phyloP scores from a whole-genome alignment of 129 eudicot genomes.

The Chrysanthemum makinoi region DNA sequence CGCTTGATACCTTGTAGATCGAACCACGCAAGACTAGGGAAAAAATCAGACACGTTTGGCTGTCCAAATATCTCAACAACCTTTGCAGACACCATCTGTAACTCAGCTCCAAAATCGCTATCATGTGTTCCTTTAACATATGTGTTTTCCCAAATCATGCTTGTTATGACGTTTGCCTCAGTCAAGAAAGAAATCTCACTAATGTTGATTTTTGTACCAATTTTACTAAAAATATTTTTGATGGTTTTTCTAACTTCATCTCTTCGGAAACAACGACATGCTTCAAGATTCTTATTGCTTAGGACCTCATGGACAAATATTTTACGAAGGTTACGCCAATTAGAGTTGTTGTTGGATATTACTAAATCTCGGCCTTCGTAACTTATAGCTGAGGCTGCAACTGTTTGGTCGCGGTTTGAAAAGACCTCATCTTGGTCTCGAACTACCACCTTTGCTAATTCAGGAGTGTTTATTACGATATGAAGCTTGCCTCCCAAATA shows the following conservation, averaged over 20 bases:
- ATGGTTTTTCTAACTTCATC: slow-evolving; percentile 2
- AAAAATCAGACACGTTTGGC: neutral
- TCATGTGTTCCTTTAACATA: neutral
- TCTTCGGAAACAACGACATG: neutral
- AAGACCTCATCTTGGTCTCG: slow-evolving; percentile 1
- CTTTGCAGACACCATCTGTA: neutral
- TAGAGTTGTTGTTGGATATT: neutral
- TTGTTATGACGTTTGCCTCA: neutral
- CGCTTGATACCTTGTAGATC: too few species aligned
- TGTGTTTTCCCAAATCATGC: slow-evolving; percentile 5
- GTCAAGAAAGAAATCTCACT: neutral
- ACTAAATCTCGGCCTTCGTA: neutral
- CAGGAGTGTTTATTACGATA: neutral
- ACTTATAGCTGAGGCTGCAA: neutral
- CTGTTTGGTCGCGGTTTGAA: neutral
- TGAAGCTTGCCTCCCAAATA: neutral
- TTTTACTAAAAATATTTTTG: neutral
- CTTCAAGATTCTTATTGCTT: neutral
- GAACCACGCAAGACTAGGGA: too few species aligned
- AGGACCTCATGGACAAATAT: neutral
- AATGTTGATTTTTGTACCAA: neutral
- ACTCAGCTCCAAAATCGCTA: neutral
- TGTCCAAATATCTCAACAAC: neutral
- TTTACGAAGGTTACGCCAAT: slow-evolving; percentile 1
- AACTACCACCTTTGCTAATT: neutral